Base-by-base conservation (phyloP, 306 rosid genomes). In the Aeschynomene evenia region DNA sequence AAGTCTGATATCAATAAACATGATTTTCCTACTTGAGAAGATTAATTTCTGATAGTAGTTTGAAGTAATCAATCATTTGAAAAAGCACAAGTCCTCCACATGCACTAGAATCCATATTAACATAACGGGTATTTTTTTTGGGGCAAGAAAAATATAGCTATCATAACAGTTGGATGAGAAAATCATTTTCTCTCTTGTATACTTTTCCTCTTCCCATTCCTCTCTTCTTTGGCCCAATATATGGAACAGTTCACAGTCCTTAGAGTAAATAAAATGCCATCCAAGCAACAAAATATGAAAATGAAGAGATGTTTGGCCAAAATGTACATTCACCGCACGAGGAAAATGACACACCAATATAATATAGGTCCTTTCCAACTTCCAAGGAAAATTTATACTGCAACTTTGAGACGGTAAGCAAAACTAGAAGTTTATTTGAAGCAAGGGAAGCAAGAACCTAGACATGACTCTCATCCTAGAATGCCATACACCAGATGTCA, bases 371-470 rank as follows among this genome's bases (percentile, higher is more conserved):
- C 19, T 51, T 56, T 33, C 14, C 36, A 55, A 49, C 42, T 56
- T 33, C 14, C 36, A 55, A 49, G 58, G 31, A 33, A 62, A 61
- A 71, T 51, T 36, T 23, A 45, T 11, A 68, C 34, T 51, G 58
- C 43, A 61, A 60, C 43, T 61, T 51, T 26, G 33, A 51, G 20
- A 59, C 70, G 60, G 55, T 45, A 73, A 22, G 20, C 24, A 54
- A 24, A 55, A 26, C 28, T 53, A 51, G 11, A 42, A 51, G 23
- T 51, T 76, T 61, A 29, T 16, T 43, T 34, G 42, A 62, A 20
- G 63, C 45, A 66, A 45, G 34, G 63, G 33, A 53, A 15, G 67
- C 77, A 69, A 74, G 62, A 60, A 68, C 29, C 79, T 15, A 68
- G 14, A 59, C 76, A 63, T 68, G 39, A 34, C 13, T 63, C 49